Conservation (phyloP, 2,329 filamentous ascomycete genomes). For the Fusarium sp. region DNA sequence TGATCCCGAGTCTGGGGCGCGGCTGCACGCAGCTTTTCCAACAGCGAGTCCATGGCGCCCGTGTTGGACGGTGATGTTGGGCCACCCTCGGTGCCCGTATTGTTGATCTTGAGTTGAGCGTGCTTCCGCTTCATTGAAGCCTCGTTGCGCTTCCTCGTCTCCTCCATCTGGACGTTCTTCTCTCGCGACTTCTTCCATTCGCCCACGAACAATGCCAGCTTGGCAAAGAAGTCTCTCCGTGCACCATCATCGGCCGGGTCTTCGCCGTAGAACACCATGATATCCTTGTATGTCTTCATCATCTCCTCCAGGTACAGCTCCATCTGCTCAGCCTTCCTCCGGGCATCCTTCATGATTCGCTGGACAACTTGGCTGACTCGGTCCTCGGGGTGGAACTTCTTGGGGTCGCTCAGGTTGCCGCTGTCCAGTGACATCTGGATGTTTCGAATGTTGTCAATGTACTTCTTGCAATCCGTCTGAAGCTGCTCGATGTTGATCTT, state of each 20-base stretch:
- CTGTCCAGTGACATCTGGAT: constrained; percentile 92
- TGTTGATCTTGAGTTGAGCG: constrained; percentile 72
- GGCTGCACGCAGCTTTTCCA: constrained; percentile 94
- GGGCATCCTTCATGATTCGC: constrained; percentile 94
- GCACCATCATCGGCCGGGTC: constrained; percentile 92
- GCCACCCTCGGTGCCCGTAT: constrained; percentile 60
- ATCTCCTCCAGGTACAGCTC: constrained; percentile 94
- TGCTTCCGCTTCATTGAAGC: constrained; percentile 93
- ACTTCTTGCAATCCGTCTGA: constrained; percentile 86
- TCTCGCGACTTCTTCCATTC: constrained; percentile 98
- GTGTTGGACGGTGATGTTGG: constrained; percentile 78
- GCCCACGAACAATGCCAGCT: constrained; percentile 87
- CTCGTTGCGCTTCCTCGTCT: constrained; percentile 86
- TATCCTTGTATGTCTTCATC: constrained; percentile 90
- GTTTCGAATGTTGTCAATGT: constrained; percentile 95
- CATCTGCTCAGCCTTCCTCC: constrained; percentile 96
- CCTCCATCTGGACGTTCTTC: constrained; percentile 89
- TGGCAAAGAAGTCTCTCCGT: constrained; percentile 94
- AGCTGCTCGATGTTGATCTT: constrained; percentile 97
- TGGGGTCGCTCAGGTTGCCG: constrained; percentile 94
- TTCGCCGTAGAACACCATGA: constrained; percentile 96
- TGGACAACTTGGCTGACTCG: constrained; percentile 93
- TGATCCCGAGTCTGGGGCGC: constrained; percentile 91
- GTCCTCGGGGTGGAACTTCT: constrained; percentile 98
- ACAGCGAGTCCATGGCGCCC: constrained; percentile 94